Conservation (phyloP, 78 protist genomes). For the Dictyostelium citrinum region DNA sequence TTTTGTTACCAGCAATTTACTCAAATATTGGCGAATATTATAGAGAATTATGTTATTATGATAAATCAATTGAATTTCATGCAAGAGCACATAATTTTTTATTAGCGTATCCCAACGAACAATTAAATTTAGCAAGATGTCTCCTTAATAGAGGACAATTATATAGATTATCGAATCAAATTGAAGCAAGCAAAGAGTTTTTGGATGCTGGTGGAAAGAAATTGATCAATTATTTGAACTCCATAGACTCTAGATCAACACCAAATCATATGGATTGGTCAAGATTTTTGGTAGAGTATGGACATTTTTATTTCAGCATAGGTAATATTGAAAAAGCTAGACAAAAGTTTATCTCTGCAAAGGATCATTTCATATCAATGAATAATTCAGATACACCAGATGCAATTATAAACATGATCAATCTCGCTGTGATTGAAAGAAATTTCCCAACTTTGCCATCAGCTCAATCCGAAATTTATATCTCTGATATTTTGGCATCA, state of each 20-base stretch:
- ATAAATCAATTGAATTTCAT: conserved; percentile 12
- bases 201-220: neutral
- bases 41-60: conserved; percentile 8
- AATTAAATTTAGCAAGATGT: conserved; percentile 23
- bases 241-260: neutral
- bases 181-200: neutral
- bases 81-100: conserved; percentile 23
- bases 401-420: conserved; percentile 27
- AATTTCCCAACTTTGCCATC: neutral
- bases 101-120: neutral
- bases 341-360: neutral
- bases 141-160: conserved; percentile 41
- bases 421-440: neutral
- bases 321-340: conserved; percentile 7
- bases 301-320: conserved; percentile 14
- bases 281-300: conserved; percentile 25
- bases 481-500: neutral
- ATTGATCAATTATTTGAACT: neutral
- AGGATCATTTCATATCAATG: neutral
- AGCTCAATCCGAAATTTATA: neutral
- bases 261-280: conserved; percentile 67
- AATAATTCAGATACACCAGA: conserved; percentile 20
- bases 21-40: conserved; percentile 50
- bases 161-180: neutral
- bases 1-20: conserved; percentile 12